phyloP scores from a whole-genome alignment of 352 stramenopile genomes.

The Phytopythium mirpurense region DNA sequence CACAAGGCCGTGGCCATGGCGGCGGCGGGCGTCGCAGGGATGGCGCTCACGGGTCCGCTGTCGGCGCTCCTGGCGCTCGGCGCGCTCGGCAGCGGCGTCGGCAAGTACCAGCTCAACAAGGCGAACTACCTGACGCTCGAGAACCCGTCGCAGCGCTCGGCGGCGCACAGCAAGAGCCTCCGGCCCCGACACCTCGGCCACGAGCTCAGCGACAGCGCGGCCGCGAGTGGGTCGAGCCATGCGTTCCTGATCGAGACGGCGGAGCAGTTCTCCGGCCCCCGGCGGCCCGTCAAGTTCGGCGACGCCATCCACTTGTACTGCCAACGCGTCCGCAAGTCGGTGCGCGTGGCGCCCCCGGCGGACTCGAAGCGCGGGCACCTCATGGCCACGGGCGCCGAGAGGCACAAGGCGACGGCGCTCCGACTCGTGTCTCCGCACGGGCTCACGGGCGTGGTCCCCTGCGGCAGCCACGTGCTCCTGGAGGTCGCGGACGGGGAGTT shows the following conservation, averaged over 20 bases:
- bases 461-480: constrained; percentile 48
- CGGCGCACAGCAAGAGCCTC: not conserved
- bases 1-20: constrained; percentile 50
- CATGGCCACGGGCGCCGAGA: constrained; percentile 30
- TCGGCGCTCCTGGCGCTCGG: constrained; percentile 47
- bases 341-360: constrained; percentile 32
- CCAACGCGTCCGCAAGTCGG: constrained; percentile 32
- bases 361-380: constrained; percentile 58
- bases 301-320: constrained; percentile 53
- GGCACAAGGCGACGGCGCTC: constrained; percentile 30
- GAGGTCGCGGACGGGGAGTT: constrained; percentile 47
- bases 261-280: constrained; percentile 41
- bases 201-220: not conserved
- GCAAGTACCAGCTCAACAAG: constrained; percentile 71
- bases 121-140: constrained; percentile 41
- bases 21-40: constrained; percentile 41
- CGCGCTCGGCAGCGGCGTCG: constrained; percentile 43
- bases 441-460: constrained; percentile 29
- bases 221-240: no score
- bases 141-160: constrained; percentile 8
- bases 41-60: constrained; percentile 46
- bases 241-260: constrained; percentile 57
- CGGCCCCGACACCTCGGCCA: not conserved
- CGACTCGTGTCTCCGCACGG: constrained; percentile 54
- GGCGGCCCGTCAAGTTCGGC: constrained; percentile 38